A percentile compares a stretch with the other conserved stretches of the same genome.
Conservation (phyloP, 306 rosid species). For the Trichosanthes cucumerina region DNA sequence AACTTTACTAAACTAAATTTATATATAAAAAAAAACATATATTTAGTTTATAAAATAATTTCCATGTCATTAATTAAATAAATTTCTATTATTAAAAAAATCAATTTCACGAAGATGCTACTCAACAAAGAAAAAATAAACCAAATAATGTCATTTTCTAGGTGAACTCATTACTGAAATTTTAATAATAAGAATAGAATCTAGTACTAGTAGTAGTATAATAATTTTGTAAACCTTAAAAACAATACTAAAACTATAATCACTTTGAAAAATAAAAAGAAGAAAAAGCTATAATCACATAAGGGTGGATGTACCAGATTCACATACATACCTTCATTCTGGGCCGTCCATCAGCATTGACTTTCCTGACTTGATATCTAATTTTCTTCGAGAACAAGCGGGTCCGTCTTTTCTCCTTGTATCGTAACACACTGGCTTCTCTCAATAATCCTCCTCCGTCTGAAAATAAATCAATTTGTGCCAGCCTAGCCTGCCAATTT, state of each 20-base stretch:
- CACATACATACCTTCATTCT: constrained; percentile 63
- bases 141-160: background rate
- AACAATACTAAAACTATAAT: no score
- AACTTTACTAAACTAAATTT: no score
- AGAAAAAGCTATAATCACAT: background rate
- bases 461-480: constrained; percentile 54
- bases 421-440: constrained; percentile 70
- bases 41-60: no score
- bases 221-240: no score
- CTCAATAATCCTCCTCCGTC: constrained; percentile 46
- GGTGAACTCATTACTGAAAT: background rate
- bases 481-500: constrained; percentile 51
- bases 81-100: no score
- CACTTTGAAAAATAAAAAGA: background rate
- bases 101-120: no score
- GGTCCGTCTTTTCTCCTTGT: constrained; percentile 70
- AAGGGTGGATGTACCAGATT: background rate
- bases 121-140: no score
- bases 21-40: no score
- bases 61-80: no score
- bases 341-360: constrained; percentile 86
- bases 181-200: constrained; percentile 3
- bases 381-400: constrained; percentile 75
- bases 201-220: no score
- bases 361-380: constrained; percentile 75